phyloP scores from a whole-genome alignment of 352 stramenopile genomes.

The Pythium myriotylum region DNA sequence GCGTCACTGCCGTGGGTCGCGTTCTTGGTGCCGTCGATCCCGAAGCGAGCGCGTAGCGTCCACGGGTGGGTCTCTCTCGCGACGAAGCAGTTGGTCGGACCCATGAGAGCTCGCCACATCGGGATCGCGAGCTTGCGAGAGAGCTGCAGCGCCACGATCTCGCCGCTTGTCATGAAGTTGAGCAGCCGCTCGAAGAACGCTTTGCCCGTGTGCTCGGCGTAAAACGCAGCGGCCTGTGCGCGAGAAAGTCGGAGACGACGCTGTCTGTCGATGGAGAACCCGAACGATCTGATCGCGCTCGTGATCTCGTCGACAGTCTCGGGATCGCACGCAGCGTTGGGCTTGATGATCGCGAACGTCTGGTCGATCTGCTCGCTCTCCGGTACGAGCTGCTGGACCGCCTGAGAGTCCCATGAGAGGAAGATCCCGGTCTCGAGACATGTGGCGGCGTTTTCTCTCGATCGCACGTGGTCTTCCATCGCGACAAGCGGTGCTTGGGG shows the following conservation, averaged over 20 bases:
- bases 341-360: constrained; percentile 72
- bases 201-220: constrained; percentile 65
- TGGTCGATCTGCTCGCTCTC: constrained; percentile 30
- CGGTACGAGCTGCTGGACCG: constrained; percentile 13
- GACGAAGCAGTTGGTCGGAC: constrained; percentile 67
- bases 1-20: constrained; percentile 84
- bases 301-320: constrained; percentile 39
- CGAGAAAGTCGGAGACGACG: constrained; percentile 38
- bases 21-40: constrained; percentile 76
- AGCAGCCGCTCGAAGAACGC: constrained; percentile 59
- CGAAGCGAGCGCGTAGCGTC: constrained; percentile 76
- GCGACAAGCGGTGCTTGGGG: constrained; percentile 14
- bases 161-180: constrained; percentile 71
- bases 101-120: constrained; percentile 73
- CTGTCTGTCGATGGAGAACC: constrained; percentile 53
- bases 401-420: constrained; percentile 27
- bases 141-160: constrained; percentile 57
- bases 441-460: constrained; percentile 29
- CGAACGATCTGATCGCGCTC: constrained; percentile 39
- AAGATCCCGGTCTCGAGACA: constrained; percentile 54
- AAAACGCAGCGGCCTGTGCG: constrained; percentile 59
- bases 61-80: constrained; percentile 50
- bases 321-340: constrained; percentile 42
- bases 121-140: constrained; percentile 53
- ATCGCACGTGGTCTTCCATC: constrained; percentile 25